Conservation (phyloP, 2,329 filamentous ascomycete genomes). For the Calonectria honghensis region DNA sequence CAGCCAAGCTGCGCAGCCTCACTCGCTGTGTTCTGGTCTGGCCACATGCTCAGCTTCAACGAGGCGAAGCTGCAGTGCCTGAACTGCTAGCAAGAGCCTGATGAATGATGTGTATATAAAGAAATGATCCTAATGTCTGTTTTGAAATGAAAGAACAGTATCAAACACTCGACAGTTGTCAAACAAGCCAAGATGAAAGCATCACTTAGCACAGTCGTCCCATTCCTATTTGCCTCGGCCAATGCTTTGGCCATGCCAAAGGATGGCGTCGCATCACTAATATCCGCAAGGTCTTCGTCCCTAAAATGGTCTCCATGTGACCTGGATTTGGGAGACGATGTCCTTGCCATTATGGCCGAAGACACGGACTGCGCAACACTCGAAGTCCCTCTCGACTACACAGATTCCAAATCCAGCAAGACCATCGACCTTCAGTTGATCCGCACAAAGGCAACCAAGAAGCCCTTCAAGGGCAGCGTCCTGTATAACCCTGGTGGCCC, state of each 20-base stretch:
- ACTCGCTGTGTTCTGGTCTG: not conserved
- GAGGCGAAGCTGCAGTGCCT: not conserved
- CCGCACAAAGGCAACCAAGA: conserved; percentile 55
- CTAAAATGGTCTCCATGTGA: conserved; percentile 35
- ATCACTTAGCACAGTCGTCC: not conserved
- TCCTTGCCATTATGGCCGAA: not conserved
- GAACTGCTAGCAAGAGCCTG: not conserved
- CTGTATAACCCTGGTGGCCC: conserved; percentile 64
- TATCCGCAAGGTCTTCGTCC: not conserved
- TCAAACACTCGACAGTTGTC: not conserved
- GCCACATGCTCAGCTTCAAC: not conserved
- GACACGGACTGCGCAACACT: conserved; percentile 59
- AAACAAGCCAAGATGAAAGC: conserved; percentile 6
- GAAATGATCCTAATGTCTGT: not conserved
- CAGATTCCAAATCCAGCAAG: conserved; percentile 47
- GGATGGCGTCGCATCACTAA: not conserved
- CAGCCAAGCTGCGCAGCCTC: conserved; percentile 18
- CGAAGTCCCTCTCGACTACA: conserved; percentile 64
- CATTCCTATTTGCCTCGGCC: not conserved
- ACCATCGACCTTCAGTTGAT: conserved; percentile 59
- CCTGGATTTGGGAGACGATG: conserved; percentile 13
- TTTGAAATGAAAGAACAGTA: not conserved
- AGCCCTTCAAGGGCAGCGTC: conserved; percentile 61
- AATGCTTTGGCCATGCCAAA: not conserved
- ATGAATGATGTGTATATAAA: not conserved